Base-by-base conservation (phyloP, 371 early-diverging fungal species). In the Homolaphlyctis polyrhiza region DNA sequence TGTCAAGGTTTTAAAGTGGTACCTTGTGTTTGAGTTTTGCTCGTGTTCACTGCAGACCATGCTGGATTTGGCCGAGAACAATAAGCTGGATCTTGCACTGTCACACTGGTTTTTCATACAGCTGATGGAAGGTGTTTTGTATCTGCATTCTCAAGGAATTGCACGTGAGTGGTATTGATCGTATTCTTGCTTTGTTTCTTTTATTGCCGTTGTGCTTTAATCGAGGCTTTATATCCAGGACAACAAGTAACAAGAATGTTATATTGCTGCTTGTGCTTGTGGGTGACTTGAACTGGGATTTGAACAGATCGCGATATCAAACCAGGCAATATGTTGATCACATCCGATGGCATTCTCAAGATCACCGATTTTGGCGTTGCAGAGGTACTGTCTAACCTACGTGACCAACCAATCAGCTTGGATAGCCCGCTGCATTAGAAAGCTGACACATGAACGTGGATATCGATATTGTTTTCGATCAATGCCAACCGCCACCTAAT, bases 261-360 rank as follows among this genome's bases (percentile, higher is more conserved):
- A n/a, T n/a, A n/a, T n/a, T n/a, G n/a, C n/a, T n/a, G n/a, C n/a
- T n/a, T n/a, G n/a, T n/a, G n/a, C n/a, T n/a, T n/a, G n/a, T n/a
- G n/a, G n/a, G n/a, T n/a, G 13, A 21, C 43, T 39, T 39, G 43
- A 13, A 8, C 13, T n/a, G n/a, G n/a, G n/a, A n/a, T n/a, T n/a
- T 35, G 34, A 14, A 2, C 76, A 70, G 87, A 88, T 71, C 66
- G 87, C 29, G 90, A 90, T 68, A 84, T 90, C 54, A 90, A 90
- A 63, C 88, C 90, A 6, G 84, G 80, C 29, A 90, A 90, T 65
- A 70, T 89, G 61, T 72, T 90, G 14, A 76, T 90, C 14, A 78
- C 75, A 0, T 62, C 72, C 28, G 78, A 84, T 58, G 88, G 86
- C 23, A 69, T 71, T 1, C 58, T 88, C 48, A 79, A 84, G 54